Evolutionary conservation across 192 early-diverging fungal genomes (phyloP).

Genomic region (Spizellomyces sp.): DNA sequence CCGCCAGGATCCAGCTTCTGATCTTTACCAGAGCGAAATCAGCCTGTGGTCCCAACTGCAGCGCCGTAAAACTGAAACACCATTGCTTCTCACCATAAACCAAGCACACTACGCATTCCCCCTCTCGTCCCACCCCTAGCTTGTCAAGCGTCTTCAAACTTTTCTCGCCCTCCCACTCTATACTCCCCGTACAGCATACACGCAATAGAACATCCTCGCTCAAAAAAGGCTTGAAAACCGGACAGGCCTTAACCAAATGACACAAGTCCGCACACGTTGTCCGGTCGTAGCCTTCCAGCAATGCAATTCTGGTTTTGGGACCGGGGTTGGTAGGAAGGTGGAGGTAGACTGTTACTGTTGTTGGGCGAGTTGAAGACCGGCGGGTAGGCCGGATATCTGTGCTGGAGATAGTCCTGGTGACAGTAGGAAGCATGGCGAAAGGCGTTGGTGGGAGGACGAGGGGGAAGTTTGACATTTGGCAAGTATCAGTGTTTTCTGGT

Average conservation of each 20-base stretch:
- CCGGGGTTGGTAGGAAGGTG: too few relatives aligned
- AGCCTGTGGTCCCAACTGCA: neutral
- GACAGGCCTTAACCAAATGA: neutral
- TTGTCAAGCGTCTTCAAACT: neutral
- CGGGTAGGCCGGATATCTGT: too few relatives aligned
- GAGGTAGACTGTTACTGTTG: too few relatives aligned
- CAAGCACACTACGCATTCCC: neutral
- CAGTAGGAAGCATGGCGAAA: too few relatives aligned
- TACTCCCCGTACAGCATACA: neutral
- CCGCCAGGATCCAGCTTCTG: neutral
- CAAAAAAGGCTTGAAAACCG: constrained; percentile 2
- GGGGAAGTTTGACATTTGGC: too few relatives aligned
- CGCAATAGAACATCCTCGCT: neutral
- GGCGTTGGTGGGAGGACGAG: too few relatives aligned
- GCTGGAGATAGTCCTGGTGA: too few relatives aligned
- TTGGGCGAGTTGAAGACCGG: too few relatives aligned
- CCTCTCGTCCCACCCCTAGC: neutral
- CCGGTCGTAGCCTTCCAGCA: neutral
- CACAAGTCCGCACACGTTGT: constrained; percentile 24
- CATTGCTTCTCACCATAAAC: neutral
- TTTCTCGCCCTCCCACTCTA: neutral
- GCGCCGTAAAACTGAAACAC: neutral
- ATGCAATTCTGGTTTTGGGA: constrained; percentile 4
- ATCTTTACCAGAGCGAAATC: neutral
- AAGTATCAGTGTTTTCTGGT: too few relatives aligned